Evolutionary conservation across 2,329 filamentous ascomycete genomes (phyloP).

Genomic region (Clathrospora elynae): DNA sequence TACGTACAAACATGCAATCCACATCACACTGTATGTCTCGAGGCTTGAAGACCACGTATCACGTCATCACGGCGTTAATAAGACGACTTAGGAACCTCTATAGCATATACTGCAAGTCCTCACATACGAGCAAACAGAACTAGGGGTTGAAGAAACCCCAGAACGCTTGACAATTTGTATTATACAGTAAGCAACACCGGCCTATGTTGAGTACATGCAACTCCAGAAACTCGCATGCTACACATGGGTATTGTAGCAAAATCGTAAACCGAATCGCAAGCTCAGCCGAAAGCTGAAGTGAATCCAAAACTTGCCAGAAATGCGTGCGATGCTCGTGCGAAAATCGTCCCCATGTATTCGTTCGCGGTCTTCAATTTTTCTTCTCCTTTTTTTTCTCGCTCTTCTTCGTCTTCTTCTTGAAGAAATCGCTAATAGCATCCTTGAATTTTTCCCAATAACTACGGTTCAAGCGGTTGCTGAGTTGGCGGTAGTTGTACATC

Average conservation of each 20-base stretch:
- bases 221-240: slow-evolving; percentile 9
- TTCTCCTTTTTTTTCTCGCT: slow-evolving; percentile 26
- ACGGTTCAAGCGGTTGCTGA: slow-evolving; percentile 88
- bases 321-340: slow-evolving; percentile 6
- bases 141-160: no score
- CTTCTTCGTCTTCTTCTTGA: slow-evolving; percentile 40
- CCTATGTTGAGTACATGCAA: slow-evolving; percentile 14
- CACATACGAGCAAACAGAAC: no score
- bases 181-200: slow-evolving; percentile 11
- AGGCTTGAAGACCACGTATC: no score
- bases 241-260: slow-evolving; percentile 20
- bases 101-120: no score
- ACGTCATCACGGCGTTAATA: no score
- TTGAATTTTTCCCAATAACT: slow-evolving; percentile 74
- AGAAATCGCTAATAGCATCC: slow-evolving; percentile 51
- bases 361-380: slow-evolving; percentile 11
- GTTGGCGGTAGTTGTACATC: slow-evolving; percentile 92
- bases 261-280: slow-evolving; percentile 12
- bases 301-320: slow-evolving; percentile 18
- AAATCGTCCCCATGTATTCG: background rate
- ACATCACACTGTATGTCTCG: no score
- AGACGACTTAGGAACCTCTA: no score
- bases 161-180: no score
- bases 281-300: slow-evolving; percentile 4
- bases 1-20: background rate